Evolutionary conservation across 495 filamentous ascomycete genomes (phyloP), one percentile per base, ranked within the genome.

Genomic region (Glarea lozoyensis): DNA sequence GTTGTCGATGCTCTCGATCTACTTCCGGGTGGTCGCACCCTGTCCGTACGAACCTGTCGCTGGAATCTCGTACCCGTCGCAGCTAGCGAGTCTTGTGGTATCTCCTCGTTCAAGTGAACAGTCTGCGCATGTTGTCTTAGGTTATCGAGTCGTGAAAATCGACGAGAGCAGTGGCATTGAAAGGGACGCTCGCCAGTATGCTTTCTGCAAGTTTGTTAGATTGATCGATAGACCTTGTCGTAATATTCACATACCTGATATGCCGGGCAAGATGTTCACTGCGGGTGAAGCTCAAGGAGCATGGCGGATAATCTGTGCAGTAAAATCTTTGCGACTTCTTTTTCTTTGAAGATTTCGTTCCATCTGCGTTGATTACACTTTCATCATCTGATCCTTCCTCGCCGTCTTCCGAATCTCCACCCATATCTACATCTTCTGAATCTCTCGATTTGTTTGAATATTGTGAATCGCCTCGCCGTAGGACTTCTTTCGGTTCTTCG

Each of bases 171-270:
- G 61, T 97, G 92, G 55, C 92, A 98, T 61, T 95, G 87, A 54
- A 97, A 98, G 1, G 92, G 92, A 11, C 92, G 84, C 62, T 98
- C 92, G 15, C 92, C 92, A 1, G 92, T 98, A 58, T 98, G 92
- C 76, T 97, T 98, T 52, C 90, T 88, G 55, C 10, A 22, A 46
- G 12, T 10, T 16, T 18, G 48, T 44, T 54, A 67, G 50, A 69
- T 55, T 44, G 16, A 17, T 7, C 29, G 13, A 24, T 40, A 7
- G 21, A 24, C 18, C 37, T 19, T 34, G 30, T 16, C 27, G 11
- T 31, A 17, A 18, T 24, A 22, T 6, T 10, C 9, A 46, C 67
- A 32, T 72, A 88, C 84, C 85, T 79, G 48, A 98, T 97, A 50
- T 98, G 92, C 22, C 92, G 75, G 10, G 92, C 92, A 40, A 98